Percentiles rank a stretch among this genome's conserved stretches.
Evolutionary conservation across 257 asterid genomes (phyloP).

Genomic region (Plantago ovata): DNA sequence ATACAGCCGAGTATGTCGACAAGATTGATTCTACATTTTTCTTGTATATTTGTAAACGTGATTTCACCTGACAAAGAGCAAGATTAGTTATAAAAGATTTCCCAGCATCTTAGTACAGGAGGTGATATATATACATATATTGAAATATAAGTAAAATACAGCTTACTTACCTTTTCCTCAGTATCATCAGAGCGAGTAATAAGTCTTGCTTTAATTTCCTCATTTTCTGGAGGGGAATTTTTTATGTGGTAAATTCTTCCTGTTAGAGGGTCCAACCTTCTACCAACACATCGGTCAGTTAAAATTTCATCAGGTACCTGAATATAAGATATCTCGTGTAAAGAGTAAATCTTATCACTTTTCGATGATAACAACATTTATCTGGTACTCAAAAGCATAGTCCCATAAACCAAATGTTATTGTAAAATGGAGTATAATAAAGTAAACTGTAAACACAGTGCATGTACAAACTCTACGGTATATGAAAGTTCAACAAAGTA

Average conservation of each 20-base stretch:
- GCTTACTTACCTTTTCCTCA: constrained; percentile 66
- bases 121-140: background rate
- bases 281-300: constrained; percentile 79
- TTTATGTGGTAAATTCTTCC: constrained; percentile 74
- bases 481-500: too few species aligned
- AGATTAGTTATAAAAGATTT: constrained; percentile 1
- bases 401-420: constrained; percentile 9
- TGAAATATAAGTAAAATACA: constrained; percentile 8
- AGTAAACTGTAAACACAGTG: too few species aligned
- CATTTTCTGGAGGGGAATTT: constrained; percentile 73
- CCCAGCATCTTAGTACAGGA: background rate
- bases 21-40: constrained; percentile 61
- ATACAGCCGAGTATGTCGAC: constrained; percentile 51
- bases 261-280: constrained; percentile 83
- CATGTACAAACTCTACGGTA: too few species aligned
- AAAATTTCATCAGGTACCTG: constrained; percentile 87
- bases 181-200: constrained; percentile 85
- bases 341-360: constrained; percentile 11
- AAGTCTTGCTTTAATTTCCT: constrained; percentile 73
- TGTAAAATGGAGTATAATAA: background rate
- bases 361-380: constrained; percentile 6
- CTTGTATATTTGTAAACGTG: constrained; percentile 79
- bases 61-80: constrained; percentile 57
- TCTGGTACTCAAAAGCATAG: constrained; percentile 4
- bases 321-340: constrained; percentile 25